These are phyloP conservation scores for Westerdykella aurantiaca DNA, from an alignment of 2,329 filamentous ascomycete genomes.

Conservation along the genomic window DNA sequence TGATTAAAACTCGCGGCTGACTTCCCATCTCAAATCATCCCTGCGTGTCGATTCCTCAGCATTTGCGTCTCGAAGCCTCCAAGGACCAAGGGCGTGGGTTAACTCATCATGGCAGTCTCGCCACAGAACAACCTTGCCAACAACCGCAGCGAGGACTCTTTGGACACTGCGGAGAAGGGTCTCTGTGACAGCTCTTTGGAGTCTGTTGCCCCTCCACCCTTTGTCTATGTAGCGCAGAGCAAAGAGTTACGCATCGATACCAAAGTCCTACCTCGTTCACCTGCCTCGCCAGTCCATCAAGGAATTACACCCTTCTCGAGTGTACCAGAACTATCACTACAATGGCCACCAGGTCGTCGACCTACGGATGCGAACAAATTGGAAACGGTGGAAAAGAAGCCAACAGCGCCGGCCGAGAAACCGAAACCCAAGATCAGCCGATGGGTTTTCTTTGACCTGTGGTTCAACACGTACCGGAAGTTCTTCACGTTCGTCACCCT, in stretches of 20 bases:
- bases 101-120: slow-evolving; percentile 18
- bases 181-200: slow-evolving; percentile 23
- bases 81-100: slow-evolving; percentile 3
- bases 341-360: slow-evolving; percentile 13
- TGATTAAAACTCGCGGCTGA: slow-evolving; percentile 22
- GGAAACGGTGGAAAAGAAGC: slow-evolving; percentile 14
- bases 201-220: slow-evolving; percentile 19
- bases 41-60: slow-evolving; percentile 17
- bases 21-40: slow-evolving; percentile 16
- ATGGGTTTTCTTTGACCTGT: slow-evolving; percentile 28
- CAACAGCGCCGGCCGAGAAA: slow-evolving; percentile 5
- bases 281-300: slow-evolving; percentile 27
- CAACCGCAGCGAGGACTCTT: slow-evolving; percentile 17
- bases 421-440: slow-evolving; percentile 22
- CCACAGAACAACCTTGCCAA: slow-evolving; percentile 12
- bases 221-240: slow-evolving; percentile 22
- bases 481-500: slow-evolving; percentile 30
- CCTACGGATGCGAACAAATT: slow-evolving; percentile 15
- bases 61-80: slow-evolving; percentile 13
- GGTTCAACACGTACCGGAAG: slow-evolving; percentile 35
- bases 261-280: slow-evolving; percentile 6
- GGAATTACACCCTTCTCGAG: slow-evolving; percentile 31
- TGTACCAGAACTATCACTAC: slow-evolving; percentile 27
- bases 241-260: slow-evolving; percentile 6
- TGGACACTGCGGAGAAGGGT: slow-evolving; percentile 32